A percentile compares a stretch with the other conserved stretches of the same genome.
Conservation (phyloP, 257 asterid species). For the Jaltomata sinuosa region DNA sequence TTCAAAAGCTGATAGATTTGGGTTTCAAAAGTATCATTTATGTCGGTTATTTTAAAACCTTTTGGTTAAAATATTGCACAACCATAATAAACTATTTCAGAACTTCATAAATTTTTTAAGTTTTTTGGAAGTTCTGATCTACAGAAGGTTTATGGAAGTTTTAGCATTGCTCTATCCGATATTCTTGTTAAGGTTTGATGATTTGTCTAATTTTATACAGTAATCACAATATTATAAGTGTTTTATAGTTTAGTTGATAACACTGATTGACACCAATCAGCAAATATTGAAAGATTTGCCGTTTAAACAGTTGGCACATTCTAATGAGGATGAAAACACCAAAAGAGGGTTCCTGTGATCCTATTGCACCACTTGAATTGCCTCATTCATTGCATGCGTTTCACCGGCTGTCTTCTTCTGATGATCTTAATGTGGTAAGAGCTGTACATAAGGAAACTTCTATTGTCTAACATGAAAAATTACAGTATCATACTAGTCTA, state of each 20-base stretch:
- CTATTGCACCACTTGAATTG: constrained; percentile 76
- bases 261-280: neutral
- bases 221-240: neutral
- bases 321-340: constrained; percentile 76
- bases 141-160: neutral
- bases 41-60: neutral
- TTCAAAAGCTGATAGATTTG: neutral
- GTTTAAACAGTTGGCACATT: constrained; percentile 70
- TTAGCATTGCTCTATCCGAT: neutral
- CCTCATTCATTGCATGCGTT: constrained; percentile 85
- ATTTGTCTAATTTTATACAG: neutral
- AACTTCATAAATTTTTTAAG: neutral
- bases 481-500: neutral
- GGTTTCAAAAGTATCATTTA: neutral
- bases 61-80: neutral
- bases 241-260: neutral
- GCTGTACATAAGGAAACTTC: neutral
- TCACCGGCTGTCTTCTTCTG: constrained; percentile 48
- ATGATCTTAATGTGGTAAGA: constrained; percentile 58
- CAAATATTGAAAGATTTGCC: constrained; percentile 1
- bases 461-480: neutral
- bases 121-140: neutral
- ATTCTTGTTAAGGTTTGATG: neutral
- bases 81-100: neutral
- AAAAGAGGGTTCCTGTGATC: constrained; percentile 58